A percentile compares a stretch with the other conserved stretches of the same genome.
Conservation (phyloP, 2,329 filamentous ascomycete genomes). For the Xylariaceae sp. region DNA sequence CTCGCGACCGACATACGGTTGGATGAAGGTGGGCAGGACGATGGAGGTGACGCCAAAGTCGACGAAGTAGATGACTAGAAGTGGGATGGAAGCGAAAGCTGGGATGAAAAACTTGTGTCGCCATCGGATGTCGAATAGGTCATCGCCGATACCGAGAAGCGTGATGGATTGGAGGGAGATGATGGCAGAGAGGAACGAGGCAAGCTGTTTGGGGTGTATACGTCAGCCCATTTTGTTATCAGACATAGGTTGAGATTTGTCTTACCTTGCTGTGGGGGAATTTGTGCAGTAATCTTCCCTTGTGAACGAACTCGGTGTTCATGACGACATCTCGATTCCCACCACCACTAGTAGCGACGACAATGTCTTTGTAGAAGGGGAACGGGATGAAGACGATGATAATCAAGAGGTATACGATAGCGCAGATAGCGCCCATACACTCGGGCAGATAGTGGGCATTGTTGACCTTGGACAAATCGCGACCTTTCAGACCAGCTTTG, state of each 20-base stretch:
- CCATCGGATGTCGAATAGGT: slow-evolving; percentile 97
- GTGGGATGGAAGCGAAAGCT: slow-evolving; percentile 85
- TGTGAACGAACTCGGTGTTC: slow-evolving; percentile 68
- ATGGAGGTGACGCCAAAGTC: slow-evolving; percentile 97
- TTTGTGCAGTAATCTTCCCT: slow-evolving; percentile 79
- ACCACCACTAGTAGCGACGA: slow-evolving; percentile 87
- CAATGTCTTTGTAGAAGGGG: slow-evolving; percentile 97
- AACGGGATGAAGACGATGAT: slow-evolving; percentile 94
- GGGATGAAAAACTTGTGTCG: slow-evolving; percentile 98
- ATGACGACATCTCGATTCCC: slow-evolving; percentile 85
- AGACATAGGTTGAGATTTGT: not conserved
- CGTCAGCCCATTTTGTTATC: not conserved
- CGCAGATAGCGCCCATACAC: slow-evolving; percentile 92
- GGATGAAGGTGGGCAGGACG: slow-evolving; percentile 81
- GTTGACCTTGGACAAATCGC: slow-evolving; percentile 75
- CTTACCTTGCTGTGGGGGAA: slow-evolving; percentile 91
- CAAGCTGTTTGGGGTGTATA: slow-evolving; percentile 60
- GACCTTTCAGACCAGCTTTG: slow-evolving; percentile 81
- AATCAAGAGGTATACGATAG: slow-evolving; percentile 83
- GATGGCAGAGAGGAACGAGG: slow-evolving; percentile 90
- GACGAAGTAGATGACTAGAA: slow-evolving; percentile 96
- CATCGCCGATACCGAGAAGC: slow-evolving; percentile 88
- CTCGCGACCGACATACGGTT: slow-evolving; percentile 72
- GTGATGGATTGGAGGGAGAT: slow-evolving; percentile 88
- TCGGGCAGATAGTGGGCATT: slow-evolving; percentile 63